phyloP scores from a whole-genome alignment of 441 rosid genomes.

The Metrosideros polymorpha region DNA sequence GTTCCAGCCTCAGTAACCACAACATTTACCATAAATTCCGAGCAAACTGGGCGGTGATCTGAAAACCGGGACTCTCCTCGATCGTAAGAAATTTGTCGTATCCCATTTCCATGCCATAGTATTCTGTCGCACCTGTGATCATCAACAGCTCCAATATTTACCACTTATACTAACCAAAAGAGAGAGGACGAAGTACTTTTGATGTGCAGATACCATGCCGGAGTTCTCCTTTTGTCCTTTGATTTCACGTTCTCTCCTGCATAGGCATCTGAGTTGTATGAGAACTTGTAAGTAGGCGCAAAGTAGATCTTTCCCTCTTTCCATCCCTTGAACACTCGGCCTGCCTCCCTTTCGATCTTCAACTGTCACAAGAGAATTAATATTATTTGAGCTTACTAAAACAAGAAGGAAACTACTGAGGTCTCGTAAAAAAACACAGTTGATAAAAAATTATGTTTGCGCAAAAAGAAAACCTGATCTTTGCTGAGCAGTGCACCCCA shows the following conservation, averaged over 20 bases:
- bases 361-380: slow-evolving; percentile 22
- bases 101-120: slow-evolving; percentile 55
- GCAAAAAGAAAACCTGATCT: slow-evolving; percentile 48
- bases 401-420: not conserved
- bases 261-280: slow-evolving; percentile 53
- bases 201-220: slow-evolving; percentile 41
- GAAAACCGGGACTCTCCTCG: slow-evolving; percentile 50
- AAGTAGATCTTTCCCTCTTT: slow-evolving; percentile 54
- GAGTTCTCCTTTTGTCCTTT: slow-evolving; percentile 63
- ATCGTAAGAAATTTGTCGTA: slow-evolving; percentile 28
- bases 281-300: slow-evolving; percentile 62
- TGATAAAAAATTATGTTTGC: not conserved
- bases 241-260: slow-evolving; percentile 42
- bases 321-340: slow-evolving; percentile 67
- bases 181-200: not conserved
- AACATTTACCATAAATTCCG: slow-evolving; percentile 32
- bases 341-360: slow-evolving; percentile 64
- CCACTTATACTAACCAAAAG: not conserved
- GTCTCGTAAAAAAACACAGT: not conserved
- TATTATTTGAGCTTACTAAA: not conserved
- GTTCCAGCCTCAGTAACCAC: slow-evolving; percentile 25
- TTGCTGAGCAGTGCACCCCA: slow-evolving; percentile 50
- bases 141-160: not conserved
- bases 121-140: slow-evolving; percentile 64
- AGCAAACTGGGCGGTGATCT: slow-evolving; percentile 61